A percentile compares a stretch with the other conserved stretches of the same genome.
Evolutionary conservation across 1,284 basidiomycete genomes (phyloP).

Genomic region (Rhodotorula sp.): DNA sequence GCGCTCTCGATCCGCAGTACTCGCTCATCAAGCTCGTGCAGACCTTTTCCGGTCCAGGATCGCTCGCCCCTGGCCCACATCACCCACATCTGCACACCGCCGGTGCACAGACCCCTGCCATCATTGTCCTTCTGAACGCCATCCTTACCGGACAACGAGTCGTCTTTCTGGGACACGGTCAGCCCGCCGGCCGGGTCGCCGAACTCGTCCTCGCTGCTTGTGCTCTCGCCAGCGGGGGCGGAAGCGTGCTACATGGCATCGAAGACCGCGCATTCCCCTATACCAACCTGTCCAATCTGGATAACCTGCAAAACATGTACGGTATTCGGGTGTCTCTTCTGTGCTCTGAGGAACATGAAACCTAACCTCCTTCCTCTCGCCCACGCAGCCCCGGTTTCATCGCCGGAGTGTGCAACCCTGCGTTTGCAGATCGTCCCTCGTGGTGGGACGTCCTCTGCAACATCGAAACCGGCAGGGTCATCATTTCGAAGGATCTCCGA

Average conservation of each 20-base stretch:
- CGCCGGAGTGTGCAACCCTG: constrained; percentile 93
- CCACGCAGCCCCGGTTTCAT: constrained; percentile 64
- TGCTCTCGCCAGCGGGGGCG: constrained; percentile 85
- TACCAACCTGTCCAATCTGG: constrained; percentile 80
- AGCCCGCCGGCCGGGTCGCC: constrained; percentile 76
- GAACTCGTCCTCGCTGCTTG: constrained; percentile 89
- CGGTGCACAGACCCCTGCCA: constrained; percentile 82
- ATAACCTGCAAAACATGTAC: constrained; percentile 83
- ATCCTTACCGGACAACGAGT: constrained; percentile 89
- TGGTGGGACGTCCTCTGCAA: constrained; percentile 91
- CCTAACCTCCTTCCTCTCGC: background rate
- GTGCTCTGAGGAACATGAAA: too few relatives aligned
- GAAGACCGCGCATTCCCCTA: constrained; percentile 90
- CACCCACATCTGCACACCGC: constrained; percentile 92
- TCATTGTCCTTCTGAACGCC: constrained; percentile 93
- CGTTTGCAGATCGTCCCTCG: constrained; percentile 77
- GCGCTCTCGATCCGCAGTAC: constrained; percentile 60
- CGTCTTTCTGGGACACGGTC: constrained; percentile 79
- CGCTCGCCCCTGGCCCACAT: constrained; percentile 65
- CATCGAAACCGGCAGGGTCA: constrained; percentile 77
- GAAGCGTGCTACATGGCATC: constrained; percentile 78
- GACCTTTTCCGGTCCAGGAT: constrained; percentile 71
- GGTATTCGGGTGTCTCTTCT: constrained; percentile 45
- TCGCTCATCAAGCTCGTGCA: constrained; percentile 87
- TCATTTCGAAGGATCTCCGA: constrained; percentile 78